Percentiles rank a stretch among this genome's conserved stretches.
phyloP scores from a whole-genome alignment of 108 stramenopile species.

The Fragilaria crotonensis region DNA sequence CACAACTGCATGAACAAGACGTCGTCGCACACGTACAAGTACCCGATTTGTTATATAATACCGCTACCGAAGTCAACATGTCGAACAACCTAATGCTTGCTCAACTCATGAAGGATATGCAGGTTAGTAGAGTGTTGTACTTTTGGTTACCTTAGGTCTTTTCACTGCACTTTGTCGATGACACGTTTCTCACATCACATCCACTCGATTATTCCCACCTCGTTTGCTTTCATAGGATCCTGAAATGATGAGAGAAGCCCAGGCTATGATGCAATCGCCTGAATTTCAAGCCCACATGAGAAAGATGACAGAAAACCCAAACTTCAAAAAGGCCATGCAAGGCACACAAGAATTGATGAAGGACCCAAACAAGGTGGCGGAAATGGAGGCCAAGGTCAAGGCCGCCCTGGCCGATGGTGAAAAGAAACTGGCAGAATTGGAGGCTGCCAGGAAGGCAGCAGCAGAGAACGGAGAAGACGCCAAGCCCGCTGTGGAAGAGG shows the following conservation, averaged over 20 bases:
- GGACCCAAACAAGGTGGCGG: conserved; percentile 68
- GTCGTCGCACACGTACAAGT: too few species aligned
- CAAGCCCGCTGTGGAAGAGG: conserved; percentile 14
- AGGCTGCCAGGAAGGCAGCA: conserved; percentile 23
- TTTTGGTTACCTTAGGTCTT: too few species aligned
- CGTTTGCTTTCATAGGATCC: conserved; percentile 86
- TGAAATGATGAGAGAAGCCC: conserved; percentile 81
- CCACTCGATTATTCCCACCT: too few species aligned
- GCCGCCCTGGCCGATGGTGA: conserved; percentile 53
- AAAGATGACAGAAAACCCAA: conserved; percentile 51
- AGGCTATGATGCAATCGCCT: conserved; percentile 83
- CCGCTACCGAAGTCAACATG: conserved; percentile 3
- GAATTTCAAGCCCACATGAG: conserved; percentile 78
- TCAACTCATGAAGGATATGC: conserved; percentile 81
- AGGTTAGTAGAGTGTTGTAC: too few species aligned
- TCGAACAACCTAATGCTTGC: conserved; percentile 72
- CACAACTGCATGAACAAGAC: too few species aligned
- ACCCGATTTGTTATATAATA: too few species aligned
- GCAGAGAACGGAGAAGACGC: conserved; percentile 16
- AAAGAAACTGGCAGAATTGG: conserved; percentile 46
- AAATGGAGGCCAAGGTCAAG: conserved; percentile 67
- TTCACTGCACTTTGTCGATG: too few species aligned
- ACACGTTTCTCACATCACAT: too few species aligned
- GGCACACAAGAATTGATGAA: conserved; percentile 57
- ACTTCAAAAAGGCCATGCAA: conserved; percentile 57